Conservation (phyloP, 345 rosid species). For the Arabidopsis suecica region DNA sequence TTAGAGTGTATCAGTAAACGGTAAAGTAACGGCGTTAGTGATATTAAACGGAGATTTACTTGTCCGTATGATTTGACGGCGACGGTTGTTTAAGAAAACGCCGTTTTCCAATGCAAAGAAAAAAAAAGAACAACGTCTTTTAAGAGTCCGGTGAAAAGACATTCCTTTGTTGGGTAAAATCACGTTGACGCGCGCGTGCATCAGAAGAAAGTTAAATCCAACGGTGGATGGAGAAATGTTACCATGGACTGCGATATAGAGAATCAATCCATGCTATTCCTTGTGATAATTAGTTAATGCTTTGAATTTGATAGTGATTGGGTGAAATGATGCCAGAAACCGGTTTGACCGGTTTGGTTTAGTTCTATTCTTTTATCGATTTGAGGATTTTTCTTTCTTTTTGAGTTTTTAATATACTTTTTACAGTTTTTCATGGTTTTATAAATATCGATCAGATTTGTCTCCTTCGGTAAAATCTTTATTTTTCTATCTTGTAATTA, state of each 20-base stretch:
- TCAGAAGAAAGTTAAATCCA: not conserved
- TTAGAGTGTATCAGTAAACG: conserved; percentile 45
- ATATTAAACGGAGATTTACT: not conserved
- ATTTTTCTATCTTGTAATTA: not conserved
- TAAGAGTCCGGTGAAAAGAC: conserved; percentile 32
- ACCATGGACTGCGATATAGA: conserved; percentile 31
- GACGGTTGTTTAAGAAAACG: conserved; percentile 37
- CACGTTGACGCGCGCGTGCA: conserved; percentile 35
- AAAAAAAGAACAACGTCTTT: conserved; percentile 22
- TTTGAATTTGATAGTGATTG: conserved; percentile 23
- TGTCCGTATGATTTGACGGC: conserved; percentile 40
- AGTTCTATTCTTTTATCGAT: not conserved
- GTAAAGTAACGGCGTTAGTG: conserved; percentile 69
- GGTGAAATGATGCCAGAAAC: not conserved
- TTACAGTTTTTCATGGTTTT: not conserved
- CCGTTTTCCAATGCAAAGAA: conserved; percentile 42
- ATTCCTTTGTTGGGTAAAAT: conserved; percentile 14
- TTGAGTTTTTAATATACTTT: not conserved
- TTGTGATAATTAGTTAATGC: conserved; percentile 43
- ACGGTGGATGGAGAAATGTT: not conserved
- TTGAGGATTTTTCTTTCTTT: not conserved
- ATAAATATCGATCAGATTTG: not conserved
- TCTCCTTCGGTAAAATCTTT: not conserved
- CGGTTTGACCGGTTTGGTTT: conserved; percentile 33
- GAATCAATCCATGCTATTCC: conserved; percentile 22